Evolutionary conservation across 805 yeast genomes (phyloP), one percentile per base, ranked within the genome.

Genomic region (Hanseniaspora vineae): DNA sequence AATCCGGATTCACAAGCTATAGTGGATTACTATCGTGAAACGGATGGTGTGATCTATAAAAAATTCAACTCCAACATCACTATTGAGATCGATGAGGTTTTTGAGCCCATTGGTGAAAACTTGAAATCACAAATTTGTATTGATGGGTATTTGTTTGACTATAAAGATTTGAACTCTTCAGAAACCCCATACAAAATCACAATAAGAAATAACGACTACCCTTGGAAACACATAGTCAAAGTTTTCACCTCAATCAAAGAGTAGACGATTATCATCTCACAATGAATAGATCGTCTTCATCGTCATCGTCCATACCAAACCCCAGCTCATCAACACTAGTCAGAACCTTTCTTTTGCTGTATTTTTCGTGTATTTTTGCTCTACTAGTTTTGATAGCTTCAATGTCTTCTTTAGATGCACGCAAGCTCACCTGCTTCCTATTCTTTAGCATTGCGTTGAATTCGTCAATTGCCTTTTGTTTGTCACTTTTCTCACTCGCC

Each of bases 371-470:
- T 44, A 52, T 3, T 45, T 53, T 15, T 52, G 44, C 31, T 45
- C 53, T 19, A 42, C 33, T 23, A 49, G 45, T 8, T 23, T 31
- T 13, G 50, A 31, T 12, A 54, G n/a, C 13, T 54, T 52, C 37
- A 47, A 51, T 31, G 48, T 45, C 39, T 31, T 44, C 48, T 44
- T 50, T 49, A 44, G 60, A 35, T 11, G 58, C 52, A 2, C 49
- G 48, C 8, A 54, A 51, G 37, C 58, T 52, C 44, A 55, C 61
- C 40, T 50, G 62, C 15, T 33, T n/a, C 14, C 37, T 33, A 33
- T 33, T 33, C 37, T 43, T 76, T 71, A 2, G 81, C 81, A 57
- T 76, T 80, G 54, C 71, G 76, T 2, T 81, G 10, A 33, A 33
- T 14, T 5, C 37, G 9, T 33, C 37, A 33, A 33, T 33, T 4